Conservation (phyloP, 495 filamentous ascomycete genomes). For the Gamarada debralockiae region DNA sequence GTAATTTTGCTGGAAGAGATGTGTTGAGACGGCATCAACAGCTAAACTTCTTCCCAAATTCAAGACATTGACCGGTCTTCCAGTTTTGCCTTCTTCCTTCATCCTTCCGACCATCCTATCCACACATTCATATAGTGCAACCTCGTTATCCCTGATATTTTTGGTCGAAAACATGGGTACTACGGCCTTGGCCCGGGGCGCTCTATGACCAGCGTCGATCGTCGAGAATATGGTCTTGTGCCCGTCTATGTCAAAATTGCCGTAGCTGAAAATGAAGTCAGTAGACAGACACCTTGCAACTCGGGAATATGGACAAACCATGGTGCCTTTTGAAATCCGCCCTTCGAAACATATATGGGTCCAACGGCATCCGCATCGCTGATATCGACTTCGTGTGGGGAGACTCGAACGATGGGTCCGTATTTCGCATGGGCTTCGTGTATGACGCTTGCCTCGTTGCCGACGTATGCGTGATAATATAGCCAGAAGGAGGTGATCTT, state of each 20-base stretch:
- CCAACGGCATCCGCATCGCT: background rate
- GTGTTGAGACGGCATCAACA: slow-evolving; percentile 40
- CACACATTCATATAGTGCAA: slow-evolving; percentile 30
- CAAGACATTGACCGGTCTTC: slow-evolving; percentile 39
- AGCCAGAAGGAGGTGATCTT: slow-evolving; percentile 43
- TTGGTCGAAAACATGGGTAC: slow-evolving; percentile 41
- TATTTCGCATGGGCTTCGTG: slow-evolving; percentile 2
- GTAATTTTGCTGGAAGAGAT: slow-evolving; percentile 43
- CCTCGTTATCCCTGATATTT: slow-evolving; percentile 30
- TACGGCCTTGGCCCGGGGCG: slow-evolving; percentile 44
- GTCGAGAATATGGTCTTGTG: slow-evolving; percentile 49
- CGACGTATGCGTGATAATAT: slow-evolving; percentile 37
- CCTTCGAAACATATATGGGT: background rate
- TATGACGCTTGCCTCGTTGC: background rate
- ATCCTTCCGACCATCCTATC: slow-evolving; percentile 35
- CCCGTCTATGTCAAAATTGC: slow-evolving; percentile 50
- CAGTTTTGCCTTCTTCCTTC: slow-evolving; percentile 25
- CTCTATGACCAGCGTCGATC: slow-evolving; percentile 33
- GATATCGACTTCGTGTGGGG: slow-evolving; percentile 5
- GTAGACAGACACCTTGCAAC: no score
- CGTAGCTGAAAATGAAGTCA: no score
- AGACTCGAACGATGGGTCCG: background rate
- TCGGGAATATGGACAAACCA: no score
- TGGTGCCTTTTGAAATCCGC: background rate
- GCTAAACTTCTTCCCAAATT: slow-evolving; percentile 39